These are phyloP conservation scores for Monosporascus sp. DNA, from an alignment of 2,329 filamentous ascomycete species.

Conservation along the genomic window DNA sequence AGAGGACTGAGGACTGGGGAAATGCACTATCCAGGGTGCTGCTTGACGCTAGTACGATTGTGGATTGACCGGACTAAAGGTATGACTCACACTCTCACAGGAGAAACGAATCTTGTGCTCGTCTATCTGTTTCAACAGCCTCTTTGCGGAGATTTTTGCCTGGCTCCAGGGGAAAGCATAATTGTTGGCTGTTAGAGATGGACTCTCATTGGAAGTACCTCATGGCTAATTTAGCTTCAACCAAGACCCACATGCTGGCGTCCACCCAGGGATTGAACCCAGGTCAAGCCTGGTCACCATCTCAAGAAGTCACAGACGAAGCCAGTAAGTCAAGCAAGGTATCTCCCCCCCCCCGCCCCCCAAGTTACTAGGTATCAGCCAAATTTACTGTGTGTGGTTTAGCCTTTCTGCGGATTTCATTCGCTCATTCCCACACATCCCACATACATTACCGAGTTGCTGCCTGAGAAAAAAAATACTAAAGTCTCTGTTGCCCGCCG, in stretches of 20 bases:
- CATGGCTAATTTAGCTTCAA: neutral
- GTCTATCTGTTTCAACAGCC: slow-evolving; percentile 19
- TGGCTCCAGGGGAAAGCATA: slow-evolving; percentile 9
- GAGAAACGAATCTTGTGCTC: slow-evolving; percentile 14
- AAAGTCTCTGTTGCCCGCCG: slow-evolving; percentile 20
- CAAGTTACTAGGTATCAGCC: neutral
- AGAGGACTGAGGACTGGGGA: neutral
- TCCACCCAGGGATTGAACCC: neutral
- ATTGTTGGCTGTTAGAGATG: slow-evolving; percentile 21
- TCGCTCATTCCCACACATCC: neutral
- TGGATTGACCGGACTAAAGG: slow-evolving; percentile 3
- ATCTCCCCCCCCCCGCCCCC: neutral
- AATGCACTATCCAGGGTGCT: neutral
- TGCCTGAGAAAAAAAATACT: slow-evolving; percentile 28
- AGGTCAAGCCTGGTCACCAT: neutral
- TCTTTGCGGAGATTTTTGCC: slow-evolving; percentile 6
- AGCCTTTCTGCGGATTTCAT: neutral
- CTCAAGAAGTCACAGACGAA: too few species aligned
- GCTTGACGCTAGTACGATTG: slow-evolving; percentile 4
- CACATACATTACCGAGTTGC: slow-evolving; percentile 9
- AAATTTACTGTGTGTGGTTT: neutral
- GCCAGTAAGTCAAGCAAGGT: too few species aligned
- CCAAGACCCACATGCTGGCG: neutral
- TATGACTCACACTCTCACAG: slow-evolving; percentile 25
- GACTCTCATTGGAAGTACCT: slow-evolving; percentile 4